Base-by-base conservation (phyloP, 805 yeast species). In the Candida railenensis region DNA sequence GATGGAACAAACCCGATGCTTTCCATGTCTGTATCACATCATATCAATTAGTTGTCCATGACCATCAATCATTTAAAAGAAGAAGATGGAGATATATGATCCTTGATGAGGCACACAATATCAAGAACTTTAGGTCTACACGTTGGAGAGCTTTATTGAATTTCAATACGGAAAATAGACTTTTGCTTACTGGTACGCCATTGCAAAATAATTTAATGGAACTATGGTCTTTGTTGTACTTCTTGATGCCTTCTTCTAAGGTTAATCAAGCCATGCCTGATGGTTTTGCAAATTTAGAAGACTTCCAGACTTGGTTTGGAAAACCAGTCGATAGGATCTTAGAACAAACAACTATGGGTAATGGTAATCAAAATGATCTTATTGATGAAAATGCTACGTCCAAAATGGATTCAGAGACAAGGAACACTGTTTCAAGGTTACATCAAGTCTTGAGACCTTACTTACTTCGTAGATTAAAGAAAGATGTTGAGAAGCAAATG, bases 281-380 rank as follows among this genome's bases (percentile, higher is more conserved):
- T 43, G 99, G 98, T 1, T 94, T 94, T 78, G 98, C 99, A 1
- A 90, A 92, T 58, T 73, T 94, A 49, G 94, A 89, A 53, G 96
- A 94, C 58, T 94, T 94, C 64, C 99, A 94, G 58, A 95, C 88
- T 53, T 94, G 99, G 99, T 94, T 94, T 66, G 96, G 97, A n/a
- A 81, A 84, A 50, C 99, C 99, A 0, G 97, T 94, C 3, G 98
- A 94, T 62, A 87, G 82, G 54, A 82, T 94, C 49, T 83, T 94
- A 45, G 97, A 94, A 63, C 85, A 82, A 48, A 62, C 72, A 0
- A 54, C 67, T 9, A 88, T 85, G 25, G 67, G 65, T 3, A 69
- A 74, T 9, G 73, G 68, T n/a, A 51, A 44, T 34, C 34, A 54
- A 3, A 18, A 18, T 12, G 87, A 81, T 53, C 42, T 70, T 4